phyloP scores from a whole-genome alignment of 192 early-diverging fungal genomes.

The Coemansia sp. region DNA sequence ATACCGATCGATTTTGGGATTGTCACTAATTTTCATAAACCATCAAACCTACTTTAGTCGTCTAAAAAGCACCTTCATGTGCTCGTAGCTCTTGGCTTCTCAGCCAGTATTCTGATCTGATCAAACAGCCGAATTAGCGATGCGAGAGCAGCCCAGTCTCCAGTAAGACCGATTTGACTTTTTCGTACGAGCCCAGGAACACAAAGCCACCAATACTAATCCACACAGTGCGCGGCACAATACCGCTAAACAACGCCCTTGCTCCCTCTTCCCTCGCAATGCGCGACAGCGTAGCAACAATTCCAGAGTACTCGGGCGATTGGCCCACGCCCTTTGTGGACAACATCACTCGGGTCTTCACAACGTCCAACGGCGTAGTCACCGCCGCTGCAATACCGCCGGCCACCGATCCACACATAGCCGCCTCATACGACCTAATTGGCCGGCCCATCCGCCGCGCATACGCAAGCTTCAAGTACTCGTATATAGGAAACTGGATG shows the following conservation, averaged over 20 bases:
- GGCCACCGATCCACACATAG: conserved; percentile 80
- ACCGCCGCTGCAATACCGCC: conserved; percentile 86
- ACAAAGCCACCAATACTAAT: conserved; percentile 93
- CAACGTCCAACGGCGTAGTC: conserved; percentile 94
- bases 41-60: no score
- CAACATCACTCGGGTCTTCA: conserved; percentile 97
- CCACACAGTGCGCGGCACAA: conserved; percentile 93
- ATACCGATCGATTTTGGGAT: no score
- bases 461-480: conserved; percentile 72
- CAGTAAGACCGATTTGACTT: conserved; percentile 53
- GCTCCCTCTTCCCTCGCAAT: conserved; percentile 79
- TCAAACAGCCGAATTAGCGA: not conserved
- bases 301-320: conserved; percentile 61
- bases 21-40: no score
- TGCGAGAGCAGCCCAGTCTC: conserved; percentile 24
- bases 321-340: conserved; percentile 54
- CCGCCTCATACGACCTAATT: conserved; percentile 76
- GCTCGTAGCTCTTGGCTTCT: no score
- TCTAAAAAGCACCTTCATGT: no score
- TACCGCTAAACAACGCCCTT: conserved; percentile 76
- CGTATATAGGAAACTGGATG: conserved; percentile 95
- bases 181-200: conserved; percentile 95
- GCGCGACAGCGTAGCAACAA: conserved; percentile 64
- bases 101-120: not conserved
- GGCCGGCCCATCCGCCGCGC: conserved; percentile 49